phyloP scores from a whole-genome alignment of 2,329 filamentous ascomycete species.

The Fusarium sp. region DNA sequence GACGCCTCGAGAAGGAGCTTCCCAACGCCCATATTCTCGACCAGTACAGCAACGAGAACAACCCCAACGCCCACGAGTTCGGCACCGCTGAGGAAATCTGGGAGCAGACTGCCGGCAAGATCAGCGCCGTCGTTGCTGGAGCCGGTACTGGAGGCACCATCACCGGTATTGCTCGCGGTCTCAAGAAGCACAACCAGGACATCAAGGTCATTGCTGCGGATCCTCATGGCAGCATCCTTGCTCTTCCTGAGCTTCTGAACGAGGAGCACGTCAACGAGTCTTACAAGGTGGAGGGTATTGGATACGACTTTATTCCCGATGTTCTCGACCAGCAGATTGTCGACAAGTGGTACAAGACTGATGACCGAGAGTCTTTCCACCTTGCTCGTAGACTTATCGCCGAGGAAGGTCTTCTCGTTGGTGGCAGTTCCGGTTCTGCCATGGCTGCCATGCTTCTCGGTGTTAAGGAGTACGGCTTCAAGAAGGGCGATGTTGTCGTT shows the following conservation, averaged over 20 bases:
- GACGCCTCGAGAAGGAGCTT: constrained; percentile 91
- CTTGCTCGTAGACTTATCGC: constrained; percentile 91
- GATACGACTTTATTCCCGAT: constrained; percentile 97
- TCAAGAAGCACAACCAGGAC: constrained; percentile 87
- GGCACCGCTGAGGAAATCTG: constrained; percentile 98
- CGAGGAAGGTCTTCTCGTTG: constrained; percentile 93
- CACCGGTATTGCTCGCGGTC: constrained; percentile 85
- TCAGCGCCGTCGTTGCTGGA: constrained; percentile 88
- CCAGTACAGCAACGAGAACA: constrained; percentile 93
- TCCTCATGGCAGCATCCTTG: constrained; percentile 91
- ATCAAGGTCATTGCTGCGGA: constrained; percentile 94
- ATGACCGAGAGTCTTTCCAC: constrained; percentile 90
- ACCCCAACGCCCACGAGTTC: constrained; percentile 92
- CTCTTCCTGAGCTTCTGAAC: constrained; percentile 84
- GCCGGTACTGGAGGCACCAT: constrained; percentile 97
- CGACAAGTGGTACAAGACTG: constrained; percentile 98
- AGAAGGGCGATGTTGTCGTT: constrained; percentile 88
- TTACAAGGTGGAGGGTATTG: constrained; percentile 99
- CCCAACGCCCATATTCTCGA: constrained; percentile 97
- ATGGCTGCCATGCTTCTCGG: constrained; percentile 85
- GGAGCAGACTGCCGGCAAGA: constrained; percentile 85
- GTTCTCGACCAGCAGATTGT: constrained; percentile 85
- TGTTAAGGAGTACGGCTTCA: constrained; percentile 80
- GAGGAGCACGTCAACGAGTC: constrained; percentile 82
- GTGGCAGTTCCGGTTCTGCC: constrained; percentile 93